Percentiles rank a stretch among this genome's conserved stretches.
Conservation (phyloP, 2,329 filamentous ascomycete species). For the Zasmidium cellare region DNA sequence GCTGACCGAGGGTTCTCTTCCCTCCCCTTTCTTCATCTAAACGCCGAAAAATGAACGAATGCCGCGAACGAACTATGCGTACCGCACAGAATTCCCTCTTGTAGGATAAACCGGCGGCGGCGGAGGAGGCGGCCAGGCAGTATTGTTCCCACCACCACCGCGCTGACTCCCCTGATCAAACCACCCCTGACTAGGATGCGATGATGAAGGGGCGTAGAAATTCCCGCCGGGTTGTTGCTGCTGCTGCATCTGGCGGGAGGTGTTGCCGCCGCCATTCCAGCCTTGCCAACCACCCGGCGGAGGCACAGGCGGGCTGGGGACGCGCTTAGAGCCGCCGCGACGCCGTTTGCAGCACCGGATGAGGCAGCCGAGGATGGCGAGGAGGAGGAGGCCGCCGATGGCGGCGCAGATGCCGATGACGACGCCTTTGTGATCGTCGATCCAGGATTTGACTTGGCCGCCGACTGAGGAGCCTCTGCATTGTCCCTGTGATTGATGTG, state of each 20-base stretch:
- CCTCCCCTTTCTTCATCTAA: background rate
- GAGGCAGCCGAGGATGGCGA: constrained; percentile 69
- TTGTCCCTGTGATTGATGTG: constrained; percentile 53
- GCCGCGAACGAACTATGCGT: constrained; percentile 16
- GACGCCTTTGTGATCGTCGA: constrained; percentile 72
- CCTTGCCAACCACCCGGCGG: constrained; percentile 36
- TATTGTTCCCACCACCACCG: constrained; percentile 9
- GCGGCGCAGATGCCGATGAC: constrained; percentile 77
- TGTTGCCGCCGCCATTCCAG: constrained; percentile 23
- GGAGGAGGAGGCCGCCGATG: constrained; percentile 70
- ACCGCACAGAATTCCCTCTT: constrained; percentile 19
- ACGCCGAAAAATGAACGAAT: background rate
- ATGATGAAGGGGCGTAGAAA: constrained; percentile 12
- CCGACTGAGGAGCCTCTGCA: constrained; percentile 71
- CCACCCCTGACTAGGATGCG: constrained; percentile 29
- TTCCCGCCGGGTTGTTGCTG: constrained; percentile 11
- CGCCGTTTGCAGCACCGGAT: constrained; percentile 54
- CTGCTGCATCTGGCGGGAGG: constrained; percentile 9
- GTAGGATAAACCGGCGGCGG: constrained; percentile 20
- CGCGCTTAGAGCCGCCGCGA: constrained; percentile 17
- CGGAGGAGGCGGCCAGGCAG: constrained; percentile 22
- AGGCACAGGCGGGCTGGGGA: constrained; percentile 21
- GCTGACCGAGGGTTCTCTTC: too few species aligned
- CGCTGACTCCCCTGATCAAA: constrained; percentile 16
- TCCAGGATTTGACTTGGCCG: constrained; percentile 73